A percentile compares a stretch with the other conserved stretches of the same genome.
phyloP scores from a whole-genome alignment of 2,329 filamentous ascomycete species.

The Meredithiella fracta region DNA sequence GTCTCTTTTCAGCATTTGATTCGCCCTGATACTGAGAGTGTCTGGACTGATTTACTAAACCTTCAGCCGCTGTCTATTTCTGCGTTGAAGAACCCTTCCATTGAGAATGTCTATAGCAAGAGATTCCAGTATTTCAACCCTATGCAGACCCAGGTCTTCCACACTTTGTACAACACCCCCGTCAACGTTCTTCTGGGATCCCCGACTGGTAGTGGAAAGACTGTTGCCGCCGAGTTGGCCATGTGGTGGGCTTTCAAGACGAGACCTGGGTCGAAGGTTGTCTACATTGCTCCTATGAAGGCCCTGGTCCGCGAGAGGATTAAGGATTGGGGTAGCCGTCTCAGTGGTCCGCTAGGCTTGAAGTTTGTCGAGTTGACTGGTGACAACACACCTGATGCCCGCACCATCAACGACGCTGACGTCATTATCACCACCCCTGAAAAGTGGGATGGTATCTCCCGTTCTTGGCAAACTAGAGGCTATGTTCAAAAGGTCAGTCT shows the following conservation, averaged over 20 bases:
- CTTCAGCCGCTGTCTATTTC: constrained; percentile 77
- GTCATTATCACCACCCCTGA: constrained; percentile 99
- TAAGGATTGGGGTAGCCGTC: constrained; percentile 75
- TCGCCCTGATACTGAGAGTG: constrained; percentile 87
- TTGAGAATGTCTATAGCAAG: constrained; percentile 78
- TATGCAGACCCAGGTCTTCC: constrained; percentile 98
- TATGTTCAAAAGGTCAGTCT: constrained; percentile 90
- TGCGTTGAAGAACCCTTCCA: constrained; percentile 67
- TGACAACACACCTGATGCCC: constrained; percentile 94
- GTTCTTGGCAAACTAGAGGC: constrained; percentile 94
- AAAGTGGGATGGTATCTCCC: constrained; percentile 98
- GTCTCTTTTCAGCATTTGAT: constrained; percentile 98
- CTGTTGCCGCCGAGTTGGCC: constrained; percentile 82
- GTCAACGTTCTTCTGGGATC: constrained; percentile 90
- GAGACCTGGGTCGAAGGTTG: constrained; percentile 85
- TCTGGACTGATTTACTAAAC: constrained; percentile 87
- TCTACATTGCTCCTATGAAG: constrained; percentile 99
- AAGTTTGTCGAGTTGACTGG: constrained; percentile 88
- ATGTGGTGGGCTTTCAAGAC: constrained; percentile 99
- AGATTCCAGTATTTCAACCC: constrained; percentile 96
- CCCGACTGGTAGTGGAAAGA: constrained; percentile 94
- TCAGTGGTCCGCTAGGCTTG: constrained; percentile 68
- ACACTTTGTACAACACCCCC: constrained; percentile 81
- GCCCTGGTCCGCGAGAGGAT: constrained; percentile 91
- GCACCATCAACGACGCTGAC: constrained; percentile 87